Base-by-base conservation (phyloP, 2,329 filamentous ascomycete genomes). In the Blastomyces silverae region DNA sequence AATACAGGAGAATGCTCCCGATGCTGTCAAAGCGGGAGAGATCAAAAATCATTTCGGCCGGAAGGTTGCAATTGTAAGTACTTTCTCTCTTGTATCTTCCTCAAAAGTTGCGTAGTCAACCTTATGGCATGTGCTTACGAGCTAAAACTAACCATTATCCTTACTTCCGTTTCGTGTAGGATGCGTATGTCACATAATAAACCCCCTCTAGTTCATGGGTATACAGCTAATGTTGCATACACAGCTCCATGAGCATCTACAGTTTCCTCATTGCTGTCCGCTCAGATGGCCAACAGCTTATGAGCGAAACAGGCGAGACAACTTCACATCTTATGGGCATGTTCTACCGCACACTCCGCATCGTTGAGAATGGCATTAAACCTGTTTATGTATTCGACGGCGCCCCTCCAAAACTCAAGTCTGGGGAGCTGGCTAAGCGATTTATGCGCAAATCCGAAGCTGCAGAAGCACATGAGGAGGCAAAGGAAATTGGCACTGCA, bases 31-130 rank as follows among this genome's bases (percentile, higher is more conserved):
- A 79, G 89, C 92, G 74, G 91, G 94, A 66, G 94, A 99, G 75
- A 99, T 99, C 83, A 99, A 99, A 81, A 93, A 93, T 72, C 94
- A 99, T 70, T 99, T 99, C 76, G 94, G 94, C 69, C 90, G 94
- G 76, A 99, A 99, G 80, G 93, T 99, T 67, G 93, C 93, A 62
- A 97, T 97, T 79, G 92, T 96, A 82, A 75, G 90, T 82, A 42
- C 44, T 2, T 17, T 46, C 52, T 37, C 13, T 37, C 8, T 17
- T 50, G 20, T 61, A 17, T 34, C 25, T 39, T n/a, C 17, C 22
- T 64, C 37, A 17, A 50, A 22, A 10, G 8, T 67, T 62, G 17
- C 42, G 10, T 28, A 3, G 44, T 20, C 42, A 46, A 31, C 8
- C 31, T 7, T 42, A 28, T 52, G 22, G 10, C 50, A 31, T 34